These are phyloP conservation scores for Wickerhamomyces sp. DNA, from an alignment of 1,139 yeast genomes.

Conservation along the genomic window DNA sequence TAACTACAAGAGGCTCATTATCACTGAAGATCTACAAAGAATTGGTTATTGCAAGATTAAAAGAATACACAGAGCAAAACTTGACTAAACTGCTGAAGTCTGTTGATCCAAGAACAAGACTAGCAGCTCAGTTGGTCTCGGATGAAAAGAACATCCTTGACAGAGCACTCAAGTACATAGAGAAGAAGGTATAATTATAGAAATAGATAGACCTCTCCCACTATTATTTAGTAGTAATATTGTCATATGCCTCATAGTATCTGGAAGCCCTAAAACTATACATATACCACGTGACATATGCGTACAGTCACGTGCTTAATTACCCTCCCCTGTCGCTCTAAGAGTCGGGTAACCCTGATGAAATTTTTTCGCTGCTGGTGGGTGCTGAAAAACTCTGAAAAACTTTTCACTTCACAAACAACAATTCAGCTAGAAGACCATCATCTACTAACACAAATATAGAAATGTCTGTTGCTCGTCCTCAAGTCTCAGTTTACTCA, in stretches of 20 bases:
- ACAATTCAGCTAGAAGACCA: background rate
- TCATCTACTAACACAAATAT: slow-evolving; percentile 17
- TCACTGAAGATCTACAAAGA: slow-evolving; percentile 16
- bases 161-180: slow-evolving; percentile 8
- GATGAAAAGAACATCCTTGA: slow-evolving; percentile 14
- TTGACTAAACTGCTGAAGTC: slow-evolving; percentile 10
- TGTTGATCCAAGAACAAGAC: slow-evolving; percentile 10
- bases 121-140: slow-evolving; percentile 15
- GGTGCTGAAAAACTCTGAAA: background rate
- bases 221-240: too few relatives aligned
- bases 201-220: too few relatives aligned
- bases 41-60: slow-evolving; percentile 11
- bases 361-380: background rate
- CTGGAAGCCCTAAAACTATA: background rate
- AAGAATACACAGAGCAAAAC: slow-evolving; percentile 9
- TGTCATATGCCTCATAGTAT: background rate
- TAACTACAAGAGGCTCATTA: slow-evolving; percentile 14
- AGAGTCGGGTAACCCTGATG: background rate
- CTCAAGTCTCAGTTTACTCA: slow-evolving; percentile 95
- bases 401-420: slow-evolving; percentile 7
- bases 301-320: too few relatives aligned
- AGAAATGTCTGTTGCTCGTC: slow-evolving; percentile 51
- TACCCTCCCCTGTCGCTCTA: background rate
- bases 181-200: slow-evolving; percentile 5
- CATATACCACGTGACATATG: background rate